Evolutionary conservation across 2,329 filamentous ascomycete genomes (phyloP), one percentile per base, ranked within the genome.

Genomic region (Ophiostoma ips): DNA sequence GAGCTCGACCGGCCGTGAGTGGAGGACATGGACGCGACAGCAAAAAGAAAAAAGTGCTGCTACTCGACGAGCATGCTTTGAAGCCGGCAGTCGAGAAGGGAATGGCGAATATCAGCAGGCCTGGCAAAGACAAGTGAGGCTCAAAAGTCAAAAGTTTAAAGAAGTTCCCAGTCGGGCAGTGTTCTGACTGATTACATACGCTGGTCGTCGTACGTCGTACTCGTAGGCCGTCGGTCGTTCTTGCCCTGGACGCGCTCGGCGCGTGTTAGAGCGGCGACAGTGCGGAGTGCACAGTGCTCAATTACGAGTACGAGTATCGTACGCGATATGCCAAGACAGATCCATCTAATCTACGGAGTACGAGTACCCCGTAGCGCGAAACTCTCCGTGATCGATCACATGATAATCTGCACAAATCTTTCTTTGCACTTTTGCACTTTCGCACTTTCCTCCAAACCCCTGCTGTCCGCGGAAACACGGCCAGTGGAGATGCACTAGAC

Each of bases 1-100:
- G 64, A 58, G 53, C 55, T 58, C 43, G 57, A 58, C 44, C 50
- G 30, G 36, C 43, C 45, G 49, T 46, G 49, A 40, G 38, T 45
- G n/a, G 52, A 21, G 33, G 49, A 53, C 50, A 52, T 52, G 44
- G 16, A 47, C 31, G 44, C 35, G 48, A 41, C 45, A 43, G 43
- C 38, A 37, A 15, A 10, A 30, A 30, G 19, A 6, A 12, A 28
- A 24, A 30, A 15, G 35, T 18, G 38, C 30, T 11, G 31, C 38
- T 40, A 24, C 37, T 34, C 51, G 19, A 43, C 33, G 35, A 46
- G 35, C 52, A 53, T 53, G 28, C 16, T 41, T 45, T 10, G 24
- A 9, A 31, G 43, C 28, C n/a, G 36, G 13, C 24, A 43, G 30
- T n/a, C 16, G 16, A n/a, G 18, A 30, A 47, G 13, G 21, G 11